A percentile compares a stretch with the other conserved stretches of the same genome.
Conservation (phyloP, 148 eudicot species). For the Fagopyrum tataricum region DNA sequence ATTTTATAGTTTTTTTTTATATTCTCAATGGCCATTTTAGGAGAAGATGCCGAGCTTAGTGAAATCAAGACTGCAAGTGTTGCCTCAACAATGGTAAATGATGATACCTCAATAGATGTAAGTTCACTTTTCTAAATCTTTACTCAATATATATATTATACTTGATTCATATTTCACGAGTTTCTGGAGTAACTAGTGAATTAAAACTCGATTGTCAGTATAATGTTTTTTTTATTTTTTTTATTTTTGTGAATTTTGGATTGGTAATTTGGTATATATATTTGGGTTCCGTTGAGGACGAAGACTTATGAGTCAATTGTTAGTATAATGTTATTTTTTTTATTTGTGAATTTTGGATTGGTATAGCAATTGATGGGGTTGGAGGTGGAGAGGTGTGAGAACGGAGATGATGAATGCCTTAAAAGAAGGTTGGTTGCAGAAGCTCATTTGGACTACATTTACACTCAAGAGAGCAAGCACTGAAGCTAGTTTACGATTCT, state of each 20-base stretch:
- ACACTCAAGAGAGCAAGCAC: constrained; percentile 42
- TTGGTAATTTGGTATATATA: neutral
- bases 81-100: constrained; percentile 2
- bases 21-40: constrained; percentile 1
- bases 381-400: constrained; percentile 24
- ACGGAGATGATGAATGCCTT: constrained; percentile 39
- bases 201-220: too few relatives aligned
- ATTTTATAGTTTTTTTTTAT: too few relatives aligned
- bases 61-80: constrained; percentile 19
- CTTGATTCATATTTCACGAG: too few relatives aligned
- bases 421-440: constrained; percentile 39
- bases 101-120: constrained; percentile 25
- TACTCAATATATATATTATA: neutral
- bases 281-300: too few relatives aligned
- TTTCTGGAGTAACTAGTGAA: too few relatives aligned
- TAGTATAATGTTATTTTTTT: too few relatives aligned
- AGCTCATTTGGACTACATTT: constrained; percentile 52
- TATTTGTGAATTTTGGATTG: neutral
- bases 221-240: too few relatives aligned
- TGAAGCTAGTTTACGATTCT: neutral
- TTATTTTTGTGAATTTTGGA: neutral
- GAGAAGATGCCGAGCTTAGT: constrained; percentile 16
- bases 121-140: neutral
- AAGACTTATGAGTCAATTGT: too few relatives aligned
- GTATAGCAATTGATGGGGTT: constrained; percentile 36